phyloP scores from a whole-genome alignment of 768 basidiomycete genomes.

The Leccinum disarticulatum region DNA sequence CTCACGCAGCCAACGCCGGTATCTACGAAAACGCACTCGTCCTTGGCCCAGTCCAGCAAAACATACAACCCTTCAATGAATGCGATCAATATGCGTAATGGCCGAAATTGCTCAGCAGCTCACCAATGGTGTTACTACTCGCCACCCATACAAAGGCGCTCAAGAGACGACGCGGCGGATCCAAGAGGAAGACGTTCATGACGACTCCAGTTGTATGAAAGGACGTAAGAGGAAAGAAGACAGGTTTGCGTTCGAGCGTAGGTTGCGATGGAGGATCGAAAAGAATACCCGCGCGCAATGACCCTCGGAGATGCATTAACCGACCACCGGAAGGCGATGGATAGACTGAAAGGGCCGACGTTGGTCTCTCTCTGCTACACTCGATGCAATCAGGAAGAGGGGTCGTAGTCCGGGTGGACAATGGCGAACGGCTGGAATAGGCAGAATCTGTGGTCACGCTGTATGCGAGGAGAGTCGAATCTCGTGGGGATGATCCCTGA shows the following conservation, averaged over 20 bases:
- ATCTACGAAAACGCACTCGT: conserved; percentile 70
- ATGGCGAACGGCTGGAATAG: conserved; percentile 21
- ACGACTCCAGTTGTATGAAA: conserved; percentile 68
- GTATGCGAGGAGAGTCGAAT: conserved; percentile 18
- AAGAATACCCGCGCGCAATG: conserved; percentile 9
- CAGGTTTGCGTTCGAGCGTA: conserved; percentile 1
- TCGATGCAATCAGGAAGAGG: conserved; percentile 23
- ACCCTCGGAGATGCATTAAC: conserved; percentile 1
- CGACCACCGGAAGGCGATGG: conserved; percentile 9
- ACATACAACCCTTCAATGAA: conserved; percentile 58
- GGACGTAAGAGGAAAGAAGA: conserved; percentile 57
- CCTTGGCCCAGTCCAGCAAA: conserved; percentile 63
- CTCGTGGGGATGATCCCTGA: conserved; percentile 28
- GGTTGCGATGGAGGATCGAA: conserved; percentile 15
- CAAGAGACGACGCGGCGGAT: conserved; percentile 57
- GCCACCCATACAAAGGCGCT: conserved; percentile 73
- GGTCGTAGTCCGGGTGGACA: conserved; percentile 20
- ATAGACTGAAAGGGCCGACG: conserved; percentile 5
- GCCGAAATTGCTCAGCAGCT: background rate
- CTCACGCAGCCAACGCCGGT: conserved; percentile 73
- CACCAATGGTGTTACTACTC: conserved; percentile 36
- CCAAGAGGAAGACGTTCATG: conserved; percentile 76
- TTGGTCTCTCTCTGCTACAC: conserved; percentile 15
- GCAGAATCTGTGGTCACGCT: conserved; percentile 7
- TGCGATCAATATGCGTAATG: background rate